These are phyloP conservation scores for Hemerocallis citrina DNA, from an alignment of 106 monocot species.

Conservation along the genomic window DNA sequence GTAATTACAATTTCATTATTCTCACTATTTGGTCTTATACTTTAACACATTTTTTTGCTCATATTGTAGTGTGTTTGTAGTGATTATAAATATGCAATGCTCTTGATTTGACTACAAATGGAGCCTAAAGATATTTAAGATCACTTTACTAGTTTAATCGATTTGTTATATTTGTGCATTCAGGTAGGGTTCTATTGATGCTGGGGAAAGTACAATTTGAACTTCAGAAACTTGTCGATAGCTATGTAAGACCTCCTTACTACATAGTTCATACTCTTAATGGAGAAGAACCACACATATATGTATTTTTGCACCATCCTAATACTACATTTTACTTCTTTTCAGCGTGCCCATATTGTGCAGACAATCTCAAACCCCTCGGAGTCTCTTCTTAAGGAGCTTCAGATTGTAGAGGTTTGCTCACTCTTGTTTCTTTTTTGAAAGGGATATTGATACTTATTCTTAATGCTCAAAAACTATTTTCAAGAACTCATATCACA, in stretches of 20 bases:
- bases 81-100: too few relatives aligned
- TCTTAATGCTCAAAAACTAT: too few relatives aligned
- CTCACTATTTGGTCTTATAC: background rate
- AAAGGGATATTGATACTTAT: background rate
- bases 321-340: conserved; percentile 2
- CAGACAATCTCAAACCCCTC: conserved; percentile 69
- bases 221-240: conserved; percentile 71
- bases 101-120: too few relatives aligned
- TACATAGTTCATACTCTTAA: background rate
- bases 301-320: conserved; percentile 5
- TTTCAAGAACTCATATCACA: too few relatives aligned
- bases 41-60: background rate
- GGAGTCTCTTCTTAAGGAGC: conserved; percentile 72
- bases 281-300: background rate
- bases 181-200: conserved; percentile 68
- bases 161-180: conserved; percentile 9
- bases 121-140: too few relatives aligned
- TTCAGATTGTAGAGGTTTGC: conserved; percentile 70
- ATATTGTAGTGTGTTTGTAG: too few relatives aligned
- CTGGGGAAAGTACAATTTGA: conserved; percentile 78
- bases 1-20: conserved; percentile 30
- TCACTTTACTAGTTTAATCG: too few relatives aligned
- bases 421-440: background rate
- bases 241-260: conserved; percentile 46
- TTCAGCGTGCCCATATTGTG: conserved; percentile 52